Base-by-base conservation (phyloP, 768 basidiomycete species). In the Boletus rubroflammeus region DNA sequence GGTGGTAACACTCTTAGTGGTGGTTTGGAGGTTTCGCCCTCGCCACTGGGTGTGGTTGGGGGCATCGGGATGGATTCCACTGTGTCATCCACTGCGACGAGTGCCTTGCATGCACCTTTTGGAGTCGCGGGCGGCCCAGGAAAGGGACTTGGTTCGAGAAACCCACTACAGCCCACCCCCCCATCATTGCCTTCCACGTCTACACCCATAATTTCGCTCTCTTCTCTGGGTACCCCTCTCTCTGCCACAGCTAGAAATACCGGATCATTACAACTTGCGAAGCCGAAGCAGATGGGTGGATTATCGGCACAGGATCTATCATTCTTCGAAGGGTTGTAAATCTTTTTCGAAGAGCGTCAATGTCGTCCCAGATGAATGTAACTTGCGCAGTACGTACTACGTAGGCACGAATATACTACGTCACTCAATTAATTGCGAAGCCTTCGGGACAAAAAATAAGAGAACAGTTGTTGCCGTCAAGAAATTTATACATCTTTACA, bases 251-350 rank as follows among this genome's bases (percentile, higher is more conserved):
- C 61, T 15, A 43, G 64, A 6, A 53, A 62, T 32, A 1, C 42
- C 3, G 40, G 42, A n/a, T 21, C 50, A 35, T 52, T 55, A 19
- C 59, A 60, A 25, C 23, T 56, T 14, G 32, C 52, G 25, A 58
- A 67, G 45, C 57, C 68, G 42, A 65, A 45, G 50, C 60, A 59
- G 64, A 70, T 62, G n/a, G 82, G 83, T 13, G 86, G 85, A 5
- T 68, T 93, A 47, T 88, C 86, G 4, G 90, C 89, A 3, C 88
- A 90, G 70, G 92, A 93, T 77, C 67, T 93, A 48, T 90, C 86
- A 17, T 93, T 94, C 69, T 94, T 93, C 66, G 91, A 93, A 71
- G 86, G 88, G 34, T 63, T 87, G 31, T 89, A 67, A 68, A 35
- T 40, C 3, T 38, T 9, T 46, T 23, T 31, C 17, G 32, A 6